Evolutionary conservation across 441 rosid species (phyloP).

Genomic region (Gossypium schwendimanii): DNA sequence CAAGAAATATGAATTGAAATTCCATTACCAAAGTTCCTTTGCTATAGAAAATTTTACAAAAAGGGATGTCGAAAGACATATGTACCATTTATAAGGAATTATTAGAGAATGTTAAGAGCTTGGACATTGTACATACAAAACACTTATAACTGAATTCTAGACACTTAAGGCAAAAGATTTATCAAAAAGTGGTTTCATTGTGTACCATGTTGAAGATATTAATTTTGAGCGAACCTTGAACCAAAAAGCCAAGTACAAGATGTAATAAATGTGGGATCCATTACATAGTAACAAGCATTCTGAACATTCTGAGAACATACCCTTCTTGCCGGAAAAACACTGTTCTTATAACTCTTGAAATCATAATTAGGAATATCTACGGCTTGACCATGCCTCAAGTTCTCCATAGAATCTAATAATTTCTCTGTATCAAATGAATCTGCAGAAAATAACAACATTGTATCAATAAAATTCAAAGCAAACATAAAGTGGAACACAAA

Average conservation of each 20-base stretch:
- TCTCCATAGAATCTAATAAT: conserved; percentile 71
- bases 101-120: conserved; percentile 14
- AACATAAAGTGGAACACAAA: conserved; percentile 9
- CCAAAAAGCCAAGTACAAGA: background rate
- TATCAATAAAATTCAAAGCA: conserved; percentile 9
- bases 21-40: background rate
- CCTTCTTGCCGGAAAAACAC: conserved; percentile 75
- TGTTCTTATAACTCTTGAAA: conserved; percentile 81
- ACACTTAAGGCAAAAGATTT: background rate
- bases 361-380: conserved; percentile 91
- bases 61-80: background rate
- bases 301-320: conserved; percentile 29
- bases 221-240: background rate
- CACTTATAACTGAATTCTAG: background rate
- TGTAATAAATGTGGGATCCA: background rate
- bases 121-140: conserved; percentile 13
- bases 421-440: conserved; percentile 90
- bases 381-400: conserved; percentile 73
- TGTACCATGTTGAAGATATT: background rate
- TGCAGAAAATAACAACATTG: conserved; percentile 26
- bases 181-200: background rate
- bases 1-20: background rate
- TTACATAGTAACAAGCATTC: background rate
- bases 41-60: background rate
- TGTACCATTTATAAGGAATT: background rate